Evolutionary conservation across 2,329 filamentous ascomycete genomes (phyloP), one percentile per base, ranked within the genome.

Genomic region (Plenodomus lindquistii): DNA sequence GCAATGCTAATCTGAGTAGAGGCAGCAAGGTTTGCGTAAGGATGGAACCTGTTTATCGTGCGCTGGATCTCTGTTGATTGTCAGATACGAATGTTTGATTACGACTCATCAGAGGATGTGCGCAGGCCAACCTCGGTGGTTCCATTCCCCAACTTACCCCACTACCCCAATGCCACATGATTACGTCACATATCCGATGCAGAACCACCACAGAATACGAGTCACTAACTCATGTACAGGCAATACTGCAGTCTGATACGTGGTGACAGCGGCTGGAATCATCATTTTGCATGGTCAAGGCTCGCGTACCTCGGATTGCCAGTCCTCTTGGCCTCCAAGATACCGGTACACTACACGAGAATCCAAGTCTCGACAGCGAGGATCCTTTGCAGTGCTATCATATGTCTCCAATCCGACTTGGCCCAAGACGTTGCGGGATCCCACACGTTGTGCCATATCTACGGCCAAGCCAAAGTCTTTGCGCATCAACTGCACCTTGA

Each of bases 401-500:
- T 84, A 85, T 4, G 78, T 77, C 19, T 71, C 69, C 50, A 84
- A 60, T 0, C 80, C 81, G 18, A 67, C 70, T 4, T 77, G 71
- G 1, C 81, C 81, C 31, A 85, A 61, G 4, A 77, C 76, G 46
- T 81, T 73, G 37, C 69, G 72, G 15, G 79, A 75, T 0, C 78
- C 81, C 4, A 83, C 76, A 15, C 75, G 69, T 50, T 77, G 70
- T n/a, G 81, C 82, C 67, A 80, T 77, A 8, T 82, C 77, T 1
- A 82, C 73, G 0, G 81, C 82, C 17, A 85, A 62, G 1, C 73
- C 71, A 48, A 85, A 79, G 57, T 85, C 82, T 60, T 85, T 85
- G 51, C 73, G 74, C 81, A 85, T 85, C 56, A 85, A 58, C 61
- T 84, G 76, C 5, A 85, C 78, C 37, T 81, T 79, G 63, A 85